Percentiles rank a stretch among this genome's conserved stretches.
phyloP scores from a whole-genome alignment of 2,329 filamentous ascomycete species.

The Pseudonectria buxi region DNA sequence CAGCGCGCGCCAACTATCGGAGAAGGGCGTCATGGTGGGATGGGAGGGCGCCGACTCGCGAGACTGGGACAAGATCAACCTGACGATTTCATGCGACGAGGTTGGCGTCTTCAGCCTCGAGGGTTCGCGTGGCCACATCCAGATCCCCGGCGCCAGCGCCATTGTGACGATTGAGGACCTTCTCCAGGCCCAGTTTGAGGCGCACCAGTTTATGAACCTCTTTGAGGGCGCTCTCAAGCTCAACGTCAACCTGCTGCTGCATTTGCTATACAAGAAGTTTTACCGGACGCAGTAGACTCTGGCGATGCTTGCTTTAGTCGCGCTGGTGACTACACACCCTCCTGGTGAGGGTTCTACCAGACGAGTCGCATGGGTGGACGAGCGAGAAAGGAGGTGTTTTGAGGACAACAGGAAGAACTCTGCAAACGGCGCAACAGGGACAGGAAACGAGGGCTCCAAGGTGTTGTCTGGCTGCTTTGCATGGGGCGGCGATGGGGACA shows the following conservation, averaged over 20 bases:
- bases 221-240: conserved; percentile 81
- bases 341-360: neutral
- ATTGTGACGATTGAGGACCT: conserved; percentile 87
- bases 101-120: conserved; percentile 93
- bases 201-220: conserved; percentile 90
- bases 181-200: conserved; percentile 94
- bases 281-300: conserved; percentile 60
- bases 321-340: neutral
- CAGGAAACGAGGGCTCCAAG: conserved; percentile 11
- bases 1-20: conserved; percentile 76
- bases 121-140: conserved; percentile 83
- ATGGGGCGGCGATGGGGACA: conserved; percentile 9
- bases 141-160: conserved; percentile 89
- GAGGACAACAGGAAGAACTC: conserved; percentile 15
- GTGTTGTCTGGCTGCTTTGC: conserved; percentile 21
- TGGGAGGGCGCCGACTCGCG: conserved; percentile 78
- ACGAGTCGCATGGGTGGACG: neutral
- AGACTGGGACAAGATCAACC: conserved; percentile 86
- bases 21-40: conserved; percentile 90
- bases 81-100: conserved; percentile 90
- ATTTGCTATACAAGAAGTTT: conserved; percentile 98
- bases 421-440: conserved; percentile 18
- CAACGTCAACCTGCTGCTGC: conserved; percentile 94
- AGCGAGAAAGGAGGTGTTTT: neutral
- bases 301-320: conserved; percentile 2